Evolutionary conservation across 495 filamentous ascomycete species (phyloP).

Genomic region (Xylaria sp.): DNA sequence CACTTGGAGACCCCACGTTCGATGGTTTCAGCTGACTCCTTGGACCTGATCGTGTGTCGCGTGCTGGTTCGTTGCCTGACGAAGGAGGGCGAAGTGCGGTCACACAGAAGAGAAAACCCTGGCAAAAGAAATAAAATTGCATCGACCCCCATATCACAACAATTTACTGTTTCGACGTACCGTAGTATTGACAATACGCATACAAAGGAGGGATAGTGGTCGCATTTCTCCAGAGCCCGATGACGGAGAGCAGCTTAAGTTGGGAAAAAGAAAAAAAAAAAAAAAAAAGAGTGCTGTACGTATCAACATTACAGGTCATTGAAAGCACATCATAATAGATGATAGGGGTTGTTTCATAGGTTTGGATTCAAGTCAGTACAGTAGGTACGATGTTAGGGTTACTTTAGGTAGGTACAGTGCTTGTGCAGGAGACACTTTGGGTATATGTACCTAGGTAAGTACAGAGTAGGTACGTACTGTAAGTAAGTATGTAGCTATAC

Average conservation of each 20-base stretch:
- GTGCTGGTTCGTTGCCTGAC: conserved; percentile 28
- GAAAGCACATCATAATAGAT: background rate
- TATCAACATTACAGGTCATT: background rate
- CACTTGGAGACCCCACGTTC: conserved; percentile 25
- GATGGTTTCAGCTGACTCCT: conserved; percentile 26
- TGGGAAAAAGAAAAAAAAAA: no score
- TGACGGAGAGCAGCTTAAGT: background rate
- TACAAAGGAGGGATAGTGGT: background rate
- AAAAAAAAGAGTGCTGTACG: background rate
- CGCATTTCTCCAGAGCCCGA: background rate
- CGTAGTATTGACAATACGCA: background rate
- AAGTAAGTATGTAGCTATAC: background rate
- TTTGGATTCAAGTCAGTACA: background rate
- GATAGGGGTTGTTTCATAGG: background rate
- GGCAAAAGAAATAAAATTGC: background rate
- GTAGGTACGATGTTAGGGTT: background rate
- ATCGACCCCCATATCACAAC: background rate
- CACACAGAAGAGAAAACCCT: conserved; percentile 9
- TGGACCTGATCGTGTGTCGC: conserved; percentile 26
- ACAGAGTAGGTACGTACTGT: no score
- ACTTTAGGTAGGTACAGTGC: background rate
- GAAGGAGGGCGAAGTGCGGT: conserved; percentile 20
- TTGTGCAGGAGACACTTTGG: background rate
- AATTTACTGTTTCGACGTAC: background rate
- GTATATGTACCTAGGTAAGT: no score